A percentile compares a stretch with the other conserved stretches of the same genome.
These are phyloP conservation scores for Pichia sp. DNA, from an alignment of 1,139 yeast genomes.

Conservation along the genomic window DNA sequence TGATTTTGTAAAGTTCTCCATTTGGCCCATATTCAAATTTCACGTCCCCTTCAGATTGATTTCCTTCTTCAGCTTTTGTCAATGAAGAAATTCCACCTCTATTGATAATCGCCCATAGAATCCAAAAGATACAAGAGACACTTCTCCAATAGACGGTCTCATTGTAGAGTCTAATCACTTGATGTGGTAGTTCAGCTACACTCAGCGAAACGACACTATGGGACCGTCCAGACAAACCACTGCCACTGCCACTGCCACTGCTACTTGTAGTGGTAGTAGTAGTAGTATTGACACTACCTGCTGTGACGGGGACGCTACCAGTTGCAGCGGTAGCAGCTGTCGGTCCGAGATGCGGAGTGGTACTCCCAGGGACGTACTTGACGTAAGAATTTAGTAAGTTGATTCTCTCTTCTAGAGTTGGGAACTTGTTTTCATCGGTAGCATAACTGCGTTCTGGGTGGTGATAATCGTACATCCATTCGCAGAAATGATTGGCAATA, in stretches of 20 bases:
- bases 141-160: slow-evolving; percentile 77
- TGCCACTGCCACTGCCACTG: not conserved
- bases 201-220: slow-evolving; percentile 21
- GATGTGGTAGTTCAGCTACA: slow-evolving; percentile 22
- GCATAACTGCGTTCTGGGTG: slow-evolving; percentile 55
- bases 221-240: slow-evolving; percentile 10
- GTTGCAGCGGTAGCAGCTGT: slow-evolving; percentile 6
- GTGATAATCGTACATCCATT: slow-evolving; percentile 96
- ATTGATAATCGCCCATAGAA: slow-evolving; percentile 77
- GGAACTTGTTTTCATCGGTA: slow-evolving; percentile 52
- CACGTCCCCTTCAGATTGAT: not conserved
- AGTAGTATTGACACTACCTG: not conserved
- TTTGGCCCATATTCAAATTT: slow-evolving; percentile 34
- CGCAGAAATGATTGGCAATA: slow-evolving; percentile 81
- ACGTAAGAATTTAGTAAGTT: slow-evolving; percentile 72
- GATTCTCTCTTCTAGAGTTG: slow-evolving; percentile 58
- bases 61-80: slow-evolving; percentile 15
- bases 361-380: slow-evolving; percentile 33
- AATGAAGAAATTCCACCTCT: slow-evolving; percentile 20
- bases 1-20: slow-evolving; percentile 35
- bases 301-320: not conserved
- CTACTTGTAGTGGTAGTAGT: not conserved
- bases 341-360: slow-evolving; percentile 18
- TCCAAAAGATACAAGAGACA: slow-evolving; percentile 75
- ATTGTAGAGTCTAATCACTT: slow-evolving; percentile 49